phyloP scores from a whole-genome alignment of 192 early-diverging fungal genomes.

The Dissophora ornata region DNA sequence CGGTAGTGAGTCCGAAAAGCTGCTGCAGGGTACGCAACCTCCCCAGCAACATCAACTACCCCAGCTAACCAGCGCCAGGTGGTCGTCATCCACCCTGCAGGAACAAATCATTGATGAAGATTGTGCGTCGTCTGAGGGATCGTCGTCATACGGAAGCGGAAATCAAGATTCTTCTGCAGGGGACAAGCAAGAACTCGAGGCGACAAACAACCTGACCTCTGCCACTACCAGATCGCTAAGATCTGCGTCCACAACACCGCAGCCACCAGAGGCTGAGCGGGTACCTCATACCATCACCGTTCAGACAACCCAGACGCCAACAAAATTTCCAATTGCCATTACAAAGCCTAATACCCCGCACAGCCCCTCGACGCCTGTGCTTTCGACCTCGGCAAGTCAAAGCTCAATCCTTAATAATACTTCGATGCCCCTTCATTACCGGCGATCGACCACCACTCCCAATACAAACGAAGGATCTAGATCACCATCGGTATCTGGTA shows the following conservation, averaged over 20 bases:
- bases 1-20: slow-evolving; percentile 27
- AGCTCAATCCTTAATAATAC: slow-evolving; percentile 28
- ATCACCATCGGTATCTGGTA: slow-evolving; percentile 20
- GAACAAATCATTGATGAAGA: slow-evolving; percentile 50
- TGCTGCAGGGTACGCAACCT: background rate
- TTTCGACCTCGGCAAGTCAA: slow-evolving; percentile 36
- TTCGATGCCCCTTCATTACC: background rate
- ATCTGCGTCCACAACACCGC: slow-evolving; percentile 1
- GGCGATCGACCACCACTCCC: slow-evolving; percentile 30
- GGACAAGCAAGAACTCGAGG: slow-evolving; percentile 28
- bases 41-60: slow-evolving; percentile 1
- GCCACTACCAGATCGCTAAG: background rate
- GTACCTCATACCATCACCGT: slow-evolving; percentile 44
- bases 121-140: slow-evolving; percentile 36
- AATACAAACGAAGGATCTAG: slow-evolving; percentile 14
- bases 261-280: slow-evolving; percentile 18
- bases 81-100: slow-evolving; percentile 23
- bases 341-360: slow-evolving; percentile 20
- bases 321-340: slow-evolving; percentile 46
- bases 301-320: slow-evolving; percentile 32
- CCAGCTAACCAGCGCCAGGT: slow-evolving; percentile 13
- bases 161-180: background rate
- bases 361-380: slow-evolving; percentile 19
- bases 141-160: slow-evolving; percentile 9
- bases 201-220: background rate